Evolutionary conservation across 345 rosid genomes (phyloP), one percentile per base, ranked within the genome.

Genomic region (Durio zibethinus): DNA sequence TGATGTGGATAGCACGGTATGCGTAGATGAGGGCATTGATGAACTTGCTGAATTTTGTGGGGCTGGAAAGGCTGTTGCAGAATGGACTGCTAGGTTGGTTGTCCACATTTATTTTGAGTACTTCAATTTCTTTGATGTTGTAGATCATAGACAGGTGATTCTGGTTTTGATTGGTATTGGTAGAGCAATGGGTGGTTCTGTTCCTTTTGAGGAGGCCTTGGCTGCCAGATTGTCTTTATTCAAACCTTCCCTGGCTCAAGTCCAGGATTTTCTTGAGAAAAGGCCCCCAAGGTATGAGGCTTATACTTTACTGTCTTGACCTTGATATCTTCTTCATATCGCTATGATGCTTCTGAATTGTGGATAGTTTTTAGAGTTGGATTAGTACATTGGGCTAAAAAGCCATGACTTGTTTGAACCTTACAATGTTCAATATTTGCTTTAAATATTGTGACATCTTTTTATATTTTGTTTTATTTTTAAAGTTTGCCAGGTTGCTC

Each of bases 21-120:
- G 99, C 75, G 68, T 87, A 66, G 98, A 95, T 80, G 99, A 95
- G 88, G 99, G 99, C 53, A 93, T 95, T 52, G 98, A 95, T 80
- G 98, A 95, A 82, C 93, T 95, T 80, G 99, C 99, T 0, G 99
- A 95, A 62, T 95, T 92, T 78, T 95, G 99, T 89, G 98, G 98
- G 79, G 98, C 97, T 72, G 97, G 98, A 79, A 88, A 90, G 76
- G 98, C 98, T 79, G 98, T 93, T 81, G 97, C 97, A 18, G 98
- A 90, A 81, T 95, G 97, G 98, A 91, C 98, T 72, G 96, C 93
- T 52, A 95, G 97, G 98, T 95, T 83, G 80, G 60, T 77, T 83
- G 40, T 23, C 42, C 25, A 16, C 35, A 20, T 67, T 71, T 57
- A 64, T 69, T 73, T n/a, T 57, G 11, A 57, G 3, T 36, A 2